phyloP scores from a whole-genome alignment of 345 rosid genomes.

The Orychophragmus violaceus region DNA sequence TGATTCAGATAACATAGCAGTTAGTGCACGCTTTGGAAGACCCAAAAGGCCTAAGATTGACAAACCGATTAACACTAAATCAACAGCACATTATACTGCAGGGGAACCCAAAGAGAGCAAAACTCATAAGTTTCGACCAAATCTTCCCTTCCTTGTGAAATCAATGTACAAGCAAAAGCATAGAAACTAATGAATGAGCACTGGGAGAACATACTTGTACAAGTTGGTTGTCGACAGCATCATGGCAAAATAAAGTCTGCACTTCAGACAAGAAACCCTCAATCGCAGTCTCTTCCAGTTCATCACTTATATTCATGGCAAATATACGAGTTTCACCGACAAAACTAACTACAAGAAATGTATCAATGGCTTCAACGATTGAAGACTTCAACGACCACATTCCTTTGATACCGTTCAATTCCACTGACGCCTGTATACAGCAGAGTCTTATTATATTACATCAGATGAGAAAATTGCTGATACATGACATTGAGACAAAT shows the following conservation, averaged over 20 bases:
- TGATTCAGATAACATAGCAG: conserved; percentile 29
- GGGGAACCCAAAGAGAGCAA: too few species aligned
- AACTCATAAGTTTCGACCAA: neutral
- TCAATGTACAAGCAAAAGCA: neutral
- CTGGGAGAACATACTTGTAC: conserved; percentile 56
- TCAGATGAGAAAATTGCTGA: too few species aligned
- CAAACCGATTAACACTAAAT: neutral
- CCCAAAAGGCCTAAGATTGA: neutral
- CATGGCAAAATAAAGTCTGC: conserved; percentile 92
- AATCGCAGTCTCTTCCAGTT: conserved; percentile 93
- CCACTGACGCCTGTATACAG: conserved; percentile 71
- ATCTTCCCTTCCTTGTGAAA: neutral
- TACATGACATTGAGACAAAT: neutral
- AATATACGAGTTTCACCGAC: conserved; percentile 83
- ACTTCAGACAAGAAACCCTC: conserved; percentile 84
- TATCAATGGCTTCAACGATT: conserved; percentile 78
- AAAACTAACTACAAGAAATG: conserved; percentile 92
- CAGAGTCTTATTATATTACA: conserved; percentile 11
- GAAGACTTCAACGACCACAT: conserved; percentile 96
- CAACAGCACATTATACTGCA: neutral
- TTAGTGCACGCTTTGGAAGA: conserved; percentile 1
- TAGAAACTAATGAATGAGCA: neutral
- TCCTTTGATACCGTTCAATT: conserved; percentile 97
- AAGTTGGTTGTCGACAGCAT: conserved; percentile 84
- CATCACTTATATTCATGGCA: conserved; percentile 94